Evolutionary conservation across 2,329 filamentous ascomycete species (phyloP).

Genomic region (Colletotrichum salicis): DNA sequence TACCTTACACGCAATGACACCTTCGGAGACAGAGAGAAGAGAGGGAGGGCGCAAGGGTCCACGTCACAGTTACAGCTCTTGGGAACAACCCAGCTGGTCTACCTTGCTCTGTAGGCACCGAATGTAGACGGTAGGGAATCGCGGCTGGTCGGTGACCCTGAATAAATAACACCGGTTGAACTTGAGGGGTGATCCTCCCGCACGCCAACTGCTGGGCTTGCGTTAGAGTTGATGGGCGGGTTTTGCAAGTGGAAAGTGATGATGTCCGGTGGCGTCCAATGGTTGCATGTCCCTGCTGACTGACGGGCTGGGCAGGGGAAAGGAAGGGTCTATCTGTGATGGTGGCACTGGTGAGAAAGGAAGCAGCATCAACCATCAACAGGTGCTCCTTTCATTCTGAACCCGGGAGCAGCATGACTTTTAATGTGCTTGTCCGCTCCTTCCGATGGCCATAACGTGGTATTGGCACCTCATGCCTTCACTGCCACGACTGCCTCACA

Average conservation of each 20-base stretch:
- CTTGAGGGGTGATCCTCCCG: slow-evolving; percentile 26
- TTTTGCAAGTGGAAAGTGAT: slow-evolving; percentile 11
- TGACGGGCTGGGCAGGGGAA: slow-evolving; percentile 2
- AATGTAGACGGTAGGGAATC: not conserved
- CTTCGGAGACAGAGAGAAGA: not conserved
- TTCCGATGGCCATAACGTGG: slow-evolving; percentile 2
- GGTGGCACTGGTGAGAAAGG: not conserved
- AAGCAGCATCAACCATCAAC: slow-evolving; percentile 12
- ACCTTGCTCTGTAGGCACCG: not conserved
- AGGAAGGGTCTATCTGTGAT: not conserved
- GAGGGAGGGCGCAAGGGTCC: slow-evolving; percentile 5
- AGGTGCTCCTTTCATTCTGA: not conserved
- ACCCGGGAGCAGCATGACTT: not conserved
- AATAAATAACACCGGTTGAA: slow-evolving; percentile 20
- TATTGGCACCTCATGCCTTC: not conserved
- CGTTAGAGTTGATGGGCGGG: slow-evolving; percentile 4
- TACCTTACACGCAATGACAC: not conserved
- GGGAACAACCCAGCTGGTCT: slow-evolving; percentile 17
- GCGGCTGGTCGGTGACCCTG: slow-evolving; percentile 12
- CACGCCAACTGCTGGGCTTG: slow-evolving; percentile 3
- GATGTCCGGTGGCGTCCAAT: slow-evolving; percentile 12
- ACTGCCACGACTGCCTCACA: slow-evolving; percentile 5
- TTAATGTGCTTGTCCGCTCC: slow-evolving; percentile 1
- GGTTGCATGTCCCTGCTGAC: slow-evolving; percentile 16
- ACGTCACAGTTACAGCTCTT: slow-evolving; percentile 31